Conservation (phyloP, 345 rosid species). For the Pugionium dolabratum region DNA sequence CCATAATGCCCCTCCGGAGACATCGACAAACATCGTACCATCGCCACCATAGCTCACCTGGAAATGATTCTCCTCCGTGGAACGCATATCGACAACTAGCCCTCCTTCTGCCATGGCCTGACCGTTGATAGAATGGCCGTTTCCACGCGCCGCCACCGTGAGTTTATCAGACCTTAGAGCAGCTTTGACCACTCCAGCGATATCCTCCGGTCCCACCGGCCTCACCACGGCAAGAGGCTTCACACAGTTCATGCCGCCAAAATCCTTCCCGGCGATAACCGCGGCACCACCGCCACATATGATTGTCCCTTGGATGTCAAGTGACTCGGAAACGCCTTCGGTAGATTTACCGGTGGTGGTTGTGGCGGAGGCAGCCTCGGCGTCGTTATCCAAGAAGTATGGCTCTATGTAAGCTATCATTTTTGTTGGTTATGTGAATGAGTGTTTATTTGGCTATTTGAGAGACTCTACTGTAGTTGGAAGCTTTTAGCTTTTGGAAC, state of each 20-base stretch:
- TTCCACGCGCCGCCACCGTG: constrained; percentile 93
- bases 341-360: constrained; percentile 11
- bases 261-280: constrained; percentile 59
- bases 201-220: constrained; percentile 66
- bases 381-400: constrained; percentile 68
- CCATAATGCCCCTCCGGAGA: constrained; percentile 97
- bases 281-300: constrained; percentile 37
- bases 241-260: constrained; percentile 71
- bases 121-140: constrained; percentile 97
- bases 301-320: constrained; percentile 59
- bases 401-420: constrained; percentile 83
- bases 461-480: constrained; percentile 27
- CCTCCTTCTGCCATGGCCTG: constrained; percentile 92
- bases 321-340: constrained; percentile 49
- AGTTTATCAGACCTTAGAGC: constrained; percentile 55
- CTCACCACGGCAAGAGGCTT: constrained; percentile 65
- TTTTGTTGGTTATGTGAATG: constrained; percentile 16
- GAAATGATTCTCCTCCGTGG: constrained; percentile 54
- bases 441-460: constrained; percentile 17
- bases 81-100: constrained; percentile 78
- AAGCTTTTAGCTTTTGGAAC: constrained; percentile 34
- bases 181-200: constrained; percentile 53
- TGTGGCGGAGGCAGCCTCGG: constrained; percentile 49
- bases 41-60: constrained; percentile 15
- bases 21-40: constrained; percentile 50